phyloP scores from a whole-genome alignment of 257 asterid species.

The Solanum corneliomulleri region DNA sequence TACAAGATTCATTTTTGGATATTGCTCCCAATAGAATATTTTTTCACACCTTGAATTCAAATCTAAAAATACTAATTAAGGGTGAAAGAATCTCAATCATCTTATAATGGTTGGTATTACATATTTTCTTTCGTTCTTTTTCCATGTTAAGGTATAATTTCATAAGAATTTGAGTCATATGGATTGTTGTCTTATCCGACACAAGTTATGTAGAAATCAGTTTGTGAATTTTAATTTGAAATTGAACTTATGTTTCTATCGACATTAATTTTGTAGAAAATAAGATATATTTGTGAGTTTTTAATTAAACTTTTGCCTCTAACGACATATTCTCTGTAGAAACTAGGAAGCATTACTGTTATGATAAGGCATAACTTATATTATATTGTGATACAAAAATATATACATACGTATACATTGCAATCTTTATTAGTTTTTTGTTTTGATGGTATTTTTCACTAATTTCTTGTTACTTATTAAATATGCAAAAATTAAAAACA shows the following conservation, averaged over 20 bases:
- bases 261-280: background rate
- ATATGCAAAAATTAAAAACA: background rate
- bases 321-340: background rate
- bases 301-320: background rate
- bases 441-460: background rate
- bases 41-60: background rate
- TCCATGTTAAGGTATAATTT: background rate
- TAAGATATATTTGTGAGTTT: background rate
- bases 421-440: too few species aligned
- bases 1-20: background rate
- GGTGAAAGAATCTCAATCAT: background rate
- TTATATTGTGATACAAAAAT: too few species aligned
- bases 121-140: background rate
- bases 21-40: too few species aligned
- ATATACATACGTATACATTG: background rate
- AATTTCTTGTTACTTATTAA: background rate
- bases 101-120: background rate
- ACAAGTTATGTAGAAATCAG: background rate
- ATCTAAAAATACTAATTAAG: background rate
- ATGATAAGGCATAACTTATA: background rate
- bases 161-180: background rate
- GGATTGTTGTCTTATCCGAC: background rate
- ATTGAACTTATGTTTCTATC: background rate
- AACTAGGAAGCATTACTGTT: background rate
- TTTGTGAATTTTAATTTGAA: background rate